Conservation (phyloP, 2,329 filamentous ascomycete genomes). For the Dothiorella sarmentorum region DNA sequence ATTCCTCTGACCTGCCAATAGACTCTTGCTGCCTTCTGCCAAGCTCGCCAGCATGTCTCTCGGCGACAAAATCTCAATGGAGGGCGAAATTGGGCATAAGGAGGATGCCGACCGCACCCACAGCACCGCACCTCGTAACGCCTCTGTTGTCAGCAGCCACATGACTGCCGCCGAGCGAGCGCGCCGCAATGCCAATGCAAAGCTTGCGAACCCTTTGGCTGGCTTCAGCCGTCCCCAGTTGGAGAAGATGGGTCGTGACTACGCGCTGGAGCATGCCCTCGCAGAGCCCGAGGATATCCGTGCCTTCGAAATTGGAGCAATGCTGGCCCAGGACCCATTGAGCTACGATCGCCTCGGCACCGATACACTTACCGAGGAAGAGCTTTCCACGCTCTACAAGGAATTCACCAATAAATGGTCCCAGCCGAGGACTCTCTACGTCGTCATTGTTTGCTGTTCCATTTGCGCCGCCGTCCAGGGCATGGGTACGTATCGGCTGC, state of each 20-base stretch:
- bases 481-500: constrained; percentile 48
- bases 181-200: constrained; percentile 43
- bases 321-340: constrained; percentile 27
- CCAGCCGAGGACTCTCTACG: constrained; percentile 63
- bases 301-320: constrained; percentile 30
- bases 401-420: constrained; percentile 67
- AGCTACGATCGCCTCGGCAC: constrained; percentile 21
- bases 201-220: constrained; percentile 53
- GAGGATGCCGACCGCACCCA: constrained; percentile 12
- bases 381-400: constrained; percentile 55
- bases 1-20: neutral
- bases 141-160: constrained; percentile 22
- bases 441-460: constrained; percentile 64
- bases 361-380: constrained; percentile 53
- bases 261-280: constrained; percentile 52
- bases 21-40: neutral
- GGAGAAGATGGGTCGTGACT: constrained; percentile 54
- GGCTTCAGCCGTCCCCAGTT: constrained; percentile 51
- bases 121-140: constrained; percentile 19
- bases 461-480: constrained; percentile 67
- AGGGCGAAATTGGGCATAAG: constrained; percentile 22
- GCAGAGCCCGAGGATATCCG: constrained; percentile 30
- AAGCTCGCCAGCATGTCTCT: constrained; percentile 12
- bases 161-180: constrained; percentile 37
- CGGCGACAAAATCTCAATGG: constrained; percentile 18